These are phyloP conservation scores for Boletus smithii DNA, from an alignment of 1,284 basidiomycete genomes.

Conservation along the genomic window DNA sequence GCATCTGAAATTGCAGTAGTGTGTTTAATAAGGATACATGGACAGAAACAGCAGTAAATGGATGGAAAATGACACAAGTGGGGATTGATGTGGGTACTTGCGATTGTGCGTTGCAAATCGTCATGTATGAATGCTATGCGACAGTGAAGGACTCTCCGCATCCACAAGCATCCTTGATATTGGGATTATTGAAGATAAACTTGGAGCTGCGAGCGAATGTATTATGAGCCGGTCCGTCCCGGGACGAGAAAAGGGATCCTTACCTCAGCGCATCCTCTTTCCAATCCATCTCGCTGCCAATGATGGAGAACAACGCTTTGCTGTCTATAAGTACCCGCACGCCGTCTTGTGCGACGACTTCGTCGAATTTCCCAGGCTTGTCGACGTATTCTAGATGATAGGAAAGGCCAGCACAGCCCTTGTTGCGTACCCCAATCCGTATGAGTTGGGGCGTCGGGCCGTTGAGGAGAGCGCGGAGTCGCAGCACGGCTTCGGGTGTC, in stretches of 20 bases:
- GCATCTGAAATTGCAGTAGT: conserved; percentile 13
- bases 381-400: conserved; percentile 98
- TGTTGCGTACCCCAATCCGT: conserved; percentile 93
- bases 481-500: conserved; percentile 80
- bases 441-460: conserved; percentile 89
- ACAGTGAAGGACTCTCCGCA: conserved; percentile 90
- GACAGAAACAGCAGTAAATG: conserved; percentile 3
- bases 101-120: conserved; percentile 8
- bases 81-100: conserved; percentile 14
- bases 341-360: conserved; percentile 94
- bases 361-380: conserved; percentile 89
- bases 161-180: conserved; percentile 89
- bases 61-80: neutral
- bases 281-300: conserved; percentile 99
- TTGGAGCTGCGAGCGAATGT: conserved; percentile 57
- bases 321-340: conserved; percentile 94
- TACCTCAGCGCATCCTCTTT: conserved; percentile 86
- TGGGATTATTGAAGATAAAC: conserved; percentile 90
- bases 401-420: conserved; percentile 97
- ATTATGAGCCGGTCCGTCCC: conserved; percentile 7
- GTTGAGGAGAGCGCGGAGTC: conserved; percentile 67
- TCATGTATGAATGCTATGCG: conserved; percentile 26
- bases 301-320: conserved; percentile 97
- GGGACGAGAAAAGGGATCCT: conserved; percentile 21
- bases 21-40: conserved; percentile 33